phyloP scores from a whole-genome alignment of 345 rosid genomes.

The Eucalyptus cladocalyx region DNA sequence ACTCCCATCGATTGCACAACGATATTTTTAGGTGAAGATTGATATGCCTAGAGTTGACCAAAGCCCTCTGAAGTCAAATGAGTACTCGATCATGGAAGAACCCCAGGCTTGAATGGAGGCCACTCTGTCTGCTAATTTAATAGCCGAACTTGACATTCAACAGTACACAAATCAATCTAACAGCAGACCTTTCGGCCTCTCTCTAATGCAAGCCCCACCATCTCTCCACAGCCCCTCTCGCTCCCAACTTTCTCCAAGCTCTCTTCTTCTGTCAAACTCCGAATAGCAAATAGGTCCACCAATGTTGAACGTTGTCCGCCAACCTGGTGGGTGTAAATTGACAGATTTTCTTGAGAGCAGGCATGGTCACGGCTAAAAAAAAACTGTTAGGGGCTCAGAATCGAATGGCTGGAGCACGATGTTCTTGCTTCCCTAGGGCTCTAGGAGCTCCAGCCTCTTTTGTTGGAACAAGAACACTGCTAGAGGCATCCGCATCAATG shows the following conservation, averaged over 20 bases:
- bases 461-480: background rate
- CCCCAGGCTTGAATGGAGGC: slow-evolving; percentile 4
- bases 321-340: slow-evolving; percentile 9
- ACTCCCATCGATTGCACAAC: background rate
- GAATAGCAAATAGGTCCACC: slow-evolving; percentile 1
- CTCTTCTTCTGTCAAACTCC: background rate
- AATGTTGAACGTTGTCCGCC: slow-evolving; percentile 6
- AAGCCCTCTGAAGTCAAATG: background rate
- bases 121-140: background rate
- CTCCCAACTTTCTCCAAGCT: background rate
- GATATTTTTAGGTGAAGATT: background rate
- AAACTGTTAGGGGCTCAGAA: background rate
- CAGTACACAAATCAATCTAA: background rate
- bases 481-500: background rate
- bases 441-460: background rate
- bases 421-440: background rate
- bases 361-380: background rate
- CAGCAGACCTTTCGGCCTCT: background rate
- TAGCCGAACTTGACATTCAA: background rate
- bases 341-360: background rate
- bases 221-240: slow-evolving; percentile 1
- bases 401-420: background rate
- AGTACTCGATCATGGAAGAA: slow-evolving; percentile 8
- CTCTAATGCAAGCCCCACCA: slow-evolving; percentile 2
- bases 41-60: background rate